Percentiles rank a stretch among this genome's conserved stretches.
Conservation (phyloP, 2,329 filamentous ascomycete genomes). For the Dendrostoma leiphaemia region DNA sequence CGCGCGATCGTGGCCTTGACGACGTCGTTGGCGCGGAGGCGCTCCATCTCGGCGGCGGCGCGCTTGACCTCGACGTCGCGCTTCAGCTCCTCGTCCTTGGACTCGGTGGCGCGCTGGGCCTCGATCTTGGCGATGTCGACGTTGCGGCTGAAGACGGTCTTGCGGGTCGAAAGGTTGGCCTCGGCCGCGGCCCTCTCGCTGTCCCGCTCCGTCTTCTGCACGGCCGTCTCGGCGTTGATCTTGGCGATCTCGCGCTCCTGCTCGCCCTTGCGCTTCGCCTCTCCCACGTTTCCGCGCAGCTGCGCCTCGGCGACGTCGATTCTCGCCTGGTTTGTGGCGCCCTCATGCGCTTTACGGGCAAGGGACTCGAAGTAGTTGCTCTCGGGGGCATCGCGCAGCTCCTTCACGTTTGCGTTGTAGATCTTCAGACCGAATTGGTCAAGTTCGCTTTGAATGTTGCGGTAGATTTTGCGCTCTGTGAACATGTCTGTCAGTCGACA, state of each 20-base stretch:
- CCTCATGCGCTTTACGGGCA: conserved; percentile 80
- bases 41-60: conserved; percentile 76
- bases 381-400: conserved; percentile 77
- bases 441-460: conserved; percentile 76
- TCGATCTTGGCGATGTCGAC: conserved; percentile 75
- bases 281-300: conserved; percentile 68
- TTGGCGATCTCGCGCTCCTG: conserved; percentile 85
- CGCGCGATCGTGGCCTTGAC: conserved; percentile 71
- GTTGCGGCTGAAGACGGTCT: conserved; percentile 70
- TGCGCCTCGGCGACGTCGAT: conserved; percentile 66
- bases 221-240: conserved; percentile 82
- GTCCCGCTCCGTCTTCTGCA: conserved; percentile 71
- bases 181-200: conserved; percentile 66
- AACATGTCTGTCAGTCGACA: background rate
- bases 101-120: conserved; percentile 70
- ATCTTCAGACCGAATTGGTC: conserved; percentile 77
- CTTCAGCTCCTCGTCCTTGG: conserved; percentile 77
- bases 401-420: conserved; percentile 75
- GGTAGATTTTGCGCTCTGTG: conserved; percentile 63
- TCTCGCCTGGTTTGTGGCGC: conserved; percentile 75
- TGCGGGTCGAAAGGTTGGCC: conserved; percentile 69
- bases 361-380: conserved; percentile 83
- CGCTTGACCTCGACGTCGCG: conserved; percentile 74
- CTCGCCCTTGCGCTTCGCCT: conserved; percentile 74
- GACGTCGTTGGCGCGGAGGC: conserved; percentile 73